Percentiles rank a stretch among this genome's conserved stretches.
These are phyloP conservation scores for Coemansia sp. DNA, from an alignment of 192 early-diverging fungal species.

Conservation along the genomic window DNA sequence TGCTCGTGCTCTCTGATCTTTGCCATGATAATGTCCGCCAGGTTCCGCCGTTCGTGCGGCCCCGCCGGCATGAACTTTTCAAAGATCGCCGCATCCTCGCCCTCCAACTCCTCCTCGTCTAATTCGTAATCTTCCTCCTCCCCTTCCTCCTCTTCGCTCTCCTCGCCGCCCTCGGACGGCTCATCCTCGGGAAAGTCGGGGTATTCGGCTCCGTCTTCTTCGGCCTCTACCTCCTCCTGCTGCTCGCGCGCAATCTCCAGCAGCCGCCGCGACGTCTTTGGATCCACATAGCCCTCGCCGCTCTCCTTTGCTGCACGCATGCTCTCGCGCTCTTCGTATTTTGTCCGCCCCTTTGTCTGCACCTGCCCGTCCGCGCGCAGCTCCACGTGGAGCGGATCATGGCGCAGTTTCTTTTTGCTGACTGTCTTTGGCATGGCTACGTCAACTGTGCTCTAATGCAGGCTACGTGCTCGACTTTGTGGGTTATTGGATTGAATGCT, in stretches of 20 bases:
- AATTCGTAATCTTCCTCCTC: slow-evolving; percentile 66
- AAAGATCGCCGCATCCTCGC: slow-evolving; percentile 81
- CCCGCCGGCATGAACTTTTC: slow-evolving; percentile 88
- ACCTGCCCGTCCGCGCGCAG: slow-evolving; percentile 58
- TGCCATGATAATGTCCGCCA: slow-evolving; percentile 95
- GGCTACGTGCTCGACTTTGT: not conserved
- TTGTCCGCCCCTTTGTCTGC: slow-evolving; percentile 53
- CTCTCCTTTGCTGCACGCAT: slow-evolving; percentile 51
- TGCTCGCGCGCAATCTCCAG: slow-evolving; percentile 83
- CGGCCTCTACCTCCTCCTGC: slow-evolving; percentile 78
- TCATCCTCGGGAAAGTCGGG: slow-evolving; percentile 27
- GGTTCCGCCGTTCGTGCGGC: slow-evolving; percentile 77
- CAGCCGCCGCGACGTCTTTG: slow-evolving; percentile 86
- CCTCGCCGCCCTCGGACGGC: slow-evolving; percentile 5
- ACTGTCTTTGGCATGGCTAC: slow-evolving; percentile 32
- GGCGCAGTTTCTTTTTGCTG: slow-evolving; percentile 54
- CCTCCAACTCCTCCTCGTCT: slow-evolving; percentile 66
- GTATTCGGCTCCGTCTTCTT: slow-evolving; percentile 56
- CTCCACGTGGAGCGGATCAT: slow-evolving; percentile 85
- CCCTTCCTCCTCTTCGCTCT: slow-evolving; percentile 53
- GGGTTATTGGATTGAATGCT: not conserved
- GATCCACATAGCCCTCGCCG: slow-evolving; percentile 60
- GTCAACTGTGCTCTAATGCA: not conserved
- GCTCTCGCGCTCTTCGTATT: slow-evolving; percentile 59
- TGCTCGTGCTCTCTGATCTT: slow-evolving; percentile 81